Conservation (phyloP, 1,284 basidiomycete species). For the Gomphus sp. region DNA sequence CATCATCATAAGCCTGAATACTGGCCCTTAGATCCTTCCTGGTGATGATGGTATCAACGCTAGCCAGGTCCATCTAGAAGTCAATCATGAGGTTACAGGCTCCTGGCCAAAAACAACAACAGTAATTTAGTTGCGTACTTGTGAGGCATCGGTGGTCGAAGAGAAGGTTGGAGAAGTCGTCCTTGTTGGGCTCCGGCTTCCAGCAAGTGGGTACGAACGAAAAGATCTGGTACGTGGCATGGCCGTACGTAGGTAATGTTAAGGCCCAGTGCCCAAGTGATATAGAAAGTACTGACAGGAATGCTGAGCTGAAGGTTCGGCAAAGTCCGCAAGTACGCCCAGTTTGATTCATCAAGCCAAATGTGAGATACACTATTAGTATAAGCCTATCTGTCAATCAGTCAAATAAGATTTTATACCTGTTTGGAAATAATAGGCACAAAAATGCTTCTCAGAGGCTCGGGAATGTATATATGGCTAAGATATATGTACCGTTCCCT, state of each 20-base stretch:
- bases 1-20: slow-evolving; percentile 72
- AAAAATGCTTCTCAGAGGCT: too few species aligned
- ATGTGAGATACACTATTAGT: too few species aligned
- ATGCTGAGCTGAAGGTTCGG: not conserved
- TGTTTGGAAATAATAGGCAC: too few species aligned
- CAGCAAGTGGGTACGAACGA: slow-evolving; percentile 32
- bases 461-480: too few species aligned
- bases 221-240: slow-evolving; percentile 60
- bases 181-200: slow-evolving; percentile 26
- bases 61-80: slow-evolving; percentile 38
- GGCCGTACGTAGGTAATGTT: not conserved
- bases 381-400: too few species aligned
- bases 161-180: slow-evolving; percentile 75
- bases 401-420: too few species aligned
- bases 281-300: not conserved
- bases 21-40: slow-evolving; percentile 71
- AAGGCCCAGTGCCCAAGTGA: not conserved
- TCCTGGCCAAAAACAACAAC: slow-evolving; percentile 25
- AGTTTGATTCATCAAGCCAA: too few species aligned
- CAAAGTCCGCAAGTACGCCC: not conserved
- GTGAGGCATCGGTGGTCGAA: slow-evolving; percentile 49
- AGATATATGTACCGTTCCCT: too few species aligned
- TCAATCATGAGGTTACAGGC: not conserved
- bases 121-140: slow-evolving; percentile 61
- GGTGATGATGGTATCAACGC: slow-evolving; percentile 70